Percentiles rank a stretch among this genome's conserved stretches.
These are phyloP conservation scores for Lippia alba DNA, from an alignment of 305 asterid genomes.

Conservation along the genomic window DNA sequence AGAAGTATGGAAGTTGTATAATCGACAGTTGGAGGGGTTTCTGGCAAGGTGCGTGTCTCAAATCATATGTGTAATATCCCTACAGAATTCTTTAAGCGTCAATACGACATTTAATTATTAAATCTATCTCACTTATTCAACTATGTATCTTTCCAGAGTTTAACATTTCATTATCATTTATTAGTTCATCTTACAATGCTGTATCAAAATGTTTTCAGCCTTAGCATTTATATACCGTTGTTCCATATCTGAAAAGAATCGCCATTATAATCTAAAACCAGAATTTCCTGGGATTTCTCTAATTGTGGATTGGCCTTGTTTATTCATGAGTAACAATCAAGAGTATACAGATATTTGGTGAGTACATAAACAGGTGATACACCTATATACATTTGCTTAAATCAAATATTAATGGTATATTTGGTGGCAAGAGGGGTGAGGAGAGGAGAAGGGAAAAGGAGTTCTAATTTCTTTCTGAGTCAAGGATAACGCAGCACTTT, in stretches of 20 bases:
- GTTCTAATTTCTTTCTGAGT: not conserved
- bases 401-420: not conserved
- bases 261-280: not conserved
- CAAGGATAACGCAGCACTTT: not conserved
- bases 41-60: constrained; percentile 64
- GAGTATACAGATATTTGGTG: not conserved
- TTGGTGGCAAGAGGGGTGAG: not conserved
- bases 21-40: constrained; percentile 80
- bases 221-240: not conserved
- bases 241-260: constrained; percentile 1
- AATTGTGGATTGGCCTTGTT: not conserved
- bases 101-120: not conserved
- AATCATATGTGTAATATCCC: constrained; percentile 16
- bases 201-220: not conserved
- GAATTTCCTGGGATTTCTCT: not conserved
- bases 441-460: not conserved
- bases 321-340: not conserved
- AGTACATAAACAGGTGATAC: not conserved
- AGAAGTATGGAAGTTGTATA: constrained; percentile 88
- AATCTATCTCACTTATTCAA: not conserved
- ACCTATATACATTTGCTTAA: not conserved
- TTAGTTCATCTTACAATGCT: not conserved
- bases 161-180: not conserved
- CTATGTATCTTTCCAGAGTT: not conserved
- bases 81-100: constrained; percentile 1